Base-by-base conservation (phyloP, 106 monocot genomes). In the Dendrobium chrysotoxum region DNA sequence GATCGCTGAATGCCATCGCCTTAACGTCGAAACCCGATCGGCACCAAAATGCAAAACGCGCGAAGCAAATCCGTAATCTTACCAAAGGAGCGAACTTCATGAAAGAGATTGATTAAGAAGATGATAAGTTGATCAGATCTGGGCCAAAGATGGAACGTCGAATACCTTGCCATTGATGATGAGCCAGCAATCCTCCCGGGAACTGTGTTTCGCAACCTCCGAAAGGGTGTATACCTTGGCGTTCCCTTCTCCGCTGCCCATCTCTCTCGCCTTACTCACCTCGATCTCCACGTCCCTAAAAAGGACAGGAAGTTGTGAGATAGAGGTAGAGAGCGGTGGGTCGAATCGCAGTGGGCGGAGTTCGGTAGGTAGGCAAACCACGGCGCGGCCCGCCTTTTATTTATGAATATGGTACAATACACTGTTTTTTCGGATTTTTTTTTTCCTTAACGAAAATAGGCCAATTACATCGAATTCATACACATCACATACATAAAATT, bases 141-240 rank as follows among this genome's bases (percentile, higher is more conserved):
- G 15, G 53, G 35, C 9, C 15, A 58, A 55, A 55, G 58, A 35
- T 12, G 21, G 54, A 13, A 10, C 25, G 1, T 23, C 21, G 58
- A 78, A 23, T 70, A 80, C 80, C 80, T 80, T 80, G 44, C 80
- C 80, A 41, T 70, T 80, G 70, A 80, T 80, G 67, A 80, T 64
- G 68, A 80, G 46, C 80, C 80, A 80, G 80, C 80, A 80, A 61
- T 80, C 80, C 80, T 80, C 44, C 17, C 42, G 23, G 18, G 66
- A 45, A 70, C 17, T 70, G 45, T 80, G 80, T 15, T 80, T 47
- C 45, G 41, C 4, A 46, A 80, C 80, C 28, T 80, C 80, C 80
- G 42, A 57, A 12, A 80, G 68, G 28, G 42, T 7, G 70, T 68
- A 68, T 28, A 80, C 70, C 64, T 79, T 65, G 7, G 44, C 65